Conservation (phyloP, 352 stramenopile species). For the Globisporangium polare region DNA sequence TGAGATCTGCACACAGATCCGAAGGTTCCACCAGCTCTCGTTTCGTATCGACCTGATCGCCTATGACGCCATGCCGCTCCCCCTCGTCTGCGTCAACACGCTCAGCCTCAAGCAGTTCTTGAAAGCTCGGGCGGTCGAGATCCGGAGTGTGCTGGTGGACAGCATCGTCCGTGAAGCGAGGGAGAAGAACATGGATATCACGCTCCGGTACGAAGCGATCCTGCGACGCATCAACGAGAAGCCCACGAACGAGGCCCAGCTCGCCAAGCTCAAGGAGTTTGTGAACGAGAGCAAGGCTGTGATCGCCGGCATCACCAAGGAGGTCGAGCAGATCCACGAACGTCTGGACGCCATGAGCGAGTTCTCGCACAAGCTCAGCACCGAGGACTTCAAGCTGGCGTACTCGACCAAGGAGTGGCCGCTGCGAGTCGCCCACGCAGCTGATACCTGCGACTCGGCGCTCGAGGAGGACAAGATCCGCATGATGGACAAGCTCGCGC, state of each 20-base stretch:
- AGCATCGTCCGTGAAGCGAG: conserved; percentile 73
- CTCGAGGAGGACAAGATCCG: conserved; percentile 90
- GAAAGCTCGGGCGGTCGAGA: conserved; percentile 56
- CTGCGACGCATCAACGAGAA: conserved; percentile 89
- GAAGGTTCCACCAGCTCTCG: conserved; percentile 68
- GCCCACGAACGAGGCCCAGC: conserved; percentile 89
- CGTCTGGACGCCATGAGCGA: conserved; percentile 71
- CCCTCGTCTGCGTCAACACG: conserved; percentile 77
- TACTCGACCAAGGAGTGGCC: conserved; percentile 90
- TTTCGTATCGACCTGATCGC: conserved; percentile 56
- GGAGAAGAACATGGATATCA: conserved; percentile 87
- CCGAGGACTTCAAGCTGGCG: conserved; percentile 87
- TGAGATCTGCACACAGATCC: conserved; percentile 63
- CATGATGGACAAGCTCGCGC: conserved; percentile 92
- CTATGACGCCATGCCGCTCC: conserved; percentile 74
- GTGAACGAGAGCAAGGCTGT: conserved; percentile 79
- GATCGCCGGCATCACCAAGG: conserved; percentile 68
- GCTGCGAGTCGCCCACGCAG: conserved; percentile 71
- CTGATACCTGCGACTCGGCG: conserved; percentile 82
- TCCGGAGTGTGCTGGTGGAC: conserved; percentile 78
- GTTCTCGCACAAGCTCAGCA: conserved; percentile 82
- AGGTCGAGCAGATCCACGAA: conserved; percentile 75
- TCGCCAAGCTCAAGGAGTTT: conserved; percentile 88
- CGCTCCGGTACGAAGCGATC: conserved; percentile 85
- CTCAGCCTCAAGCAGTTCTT: conserved; percentile 64